Evolutionary conservation across 805 yeast genomes (phyloP), one percentile per base, ranked within the genome.

Genomic region (Nakazawaea ambrosiae): DNA sequence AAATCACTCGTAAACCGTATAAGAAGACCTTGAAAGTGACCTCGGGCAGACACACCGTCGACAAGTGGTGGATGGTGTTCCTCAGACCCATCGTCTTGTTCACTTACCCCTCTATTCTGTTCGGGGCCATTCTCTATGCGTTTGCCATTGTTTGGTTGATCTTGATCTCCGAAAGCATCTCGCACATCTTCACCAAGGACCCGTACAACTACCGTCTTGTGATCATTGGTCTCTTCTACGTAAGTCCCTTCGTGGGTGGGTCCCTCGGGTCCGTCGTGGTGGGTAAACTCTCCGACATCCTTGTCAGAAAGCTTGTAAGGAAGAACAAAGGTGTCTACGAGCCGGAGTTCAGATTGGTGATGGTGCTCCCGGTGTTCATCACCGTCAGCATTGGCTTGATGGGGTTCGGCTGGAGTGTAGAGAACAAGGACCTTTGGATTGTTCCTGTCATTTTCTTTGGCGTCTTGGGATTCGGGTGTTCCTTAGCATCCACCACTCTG

Each of bases 71-170:
- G 70, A 67, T 65, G 70, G 70, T 75, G 5, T 68, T 72, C 10
- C 43, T 72, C 15, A 58, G 83, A 30, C 83, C 83, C 2, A 65
- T 76, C 41, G 63, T 67, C 19, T 60, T 77, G 4, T 61, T 56
- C 39, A 36, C 48, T 4, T 77, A 75, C 50, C 81, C 81, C 0
- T 57, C 72, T 1, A 58, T 77, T 14, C 48, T 72, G 4, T 77
- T 64, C 48, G 70, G 78, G 0, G 58, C 80, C 1, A 48, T 76
- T 7, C 51, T 73, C 3, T 76, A 77, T 49, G 59, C 77, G 1
- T 58, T 76, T 36, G 73, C 80, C 12, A 78, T 77, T 16, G 78
- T 76, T 15, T 77, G 81, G 81, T 65, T 77, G 32, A 75, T 77
- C 49, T 70, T 75, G 22, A 68, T 77, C 32, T 72, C 80, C 2